A percentile compares a stretch with the other conserved stretches of the same genome.
Evolutionary conservation across 129 eudicot genomes (phyloP).

Genomic region (Ambrosia trifida): DNA sequence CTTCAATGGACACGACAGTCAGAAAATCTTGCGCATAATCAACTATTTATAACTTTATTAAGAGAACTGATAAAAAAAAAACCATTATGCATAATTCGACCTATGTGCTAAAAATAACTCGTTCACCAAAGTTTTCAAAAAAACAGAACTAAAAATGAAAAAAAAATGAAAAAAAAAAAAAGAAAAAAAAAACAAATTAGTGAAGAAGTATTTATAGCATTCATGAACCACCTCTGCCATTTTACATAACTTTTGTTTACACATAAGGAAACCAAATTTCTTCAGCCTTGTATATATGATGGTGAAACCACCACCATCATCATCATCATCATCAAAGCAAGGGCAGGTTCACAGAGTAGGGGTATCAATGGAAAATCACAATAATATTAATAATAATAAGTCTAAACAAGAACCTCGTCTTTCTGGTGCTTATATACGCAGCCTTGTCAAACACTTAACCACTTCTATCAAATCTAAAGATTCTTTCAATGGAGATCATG

Average conservation of each 20-base stretch:
- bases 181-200: slow-evolving; percentile 33
- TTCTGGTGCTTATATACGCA: slow-evolving; percentile 78
- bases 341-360: slow-evolving; percentile 26
- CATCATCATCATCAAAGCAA: slow-evolving; percentile 41
- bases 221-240: slow-evolving; percentile 48
- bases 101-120: no score
- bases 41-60: no score
- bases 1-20: no score
- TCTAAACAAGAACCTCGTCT: slow-evolving; percentile 52
- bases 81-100: no score
- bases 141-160: neutral
- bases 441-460: slow-evolving; percentile 68
- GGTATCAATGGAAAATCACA: slow-evolving; percentile 41
- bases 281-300: slow-evolving; percentile 40
- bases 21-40: no score
- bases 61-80: no score
- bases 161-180: slow-evolving; percentile 37
- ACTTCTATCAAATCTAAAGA: slow-evolving; percentile 59
- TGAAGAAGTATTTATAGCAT: slow-evolving; percentile 66
- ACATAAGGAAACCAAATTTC: slow-evolving; percentile 38
- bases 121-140: neutral
- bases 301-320: slow-evolving; percentile 44
- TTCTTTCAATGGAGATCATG: slow-evolving; percentile 16
- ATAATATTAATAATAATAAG: slow-evolving; percentile 31
- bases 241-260: slow-evolving; percentile 42